Evolutionary conservation across 202 grass and related monocot species (phyloP), one percentile per base, ranked within the genome.

Genomic region (Alloteropsis angusta): DNA sequence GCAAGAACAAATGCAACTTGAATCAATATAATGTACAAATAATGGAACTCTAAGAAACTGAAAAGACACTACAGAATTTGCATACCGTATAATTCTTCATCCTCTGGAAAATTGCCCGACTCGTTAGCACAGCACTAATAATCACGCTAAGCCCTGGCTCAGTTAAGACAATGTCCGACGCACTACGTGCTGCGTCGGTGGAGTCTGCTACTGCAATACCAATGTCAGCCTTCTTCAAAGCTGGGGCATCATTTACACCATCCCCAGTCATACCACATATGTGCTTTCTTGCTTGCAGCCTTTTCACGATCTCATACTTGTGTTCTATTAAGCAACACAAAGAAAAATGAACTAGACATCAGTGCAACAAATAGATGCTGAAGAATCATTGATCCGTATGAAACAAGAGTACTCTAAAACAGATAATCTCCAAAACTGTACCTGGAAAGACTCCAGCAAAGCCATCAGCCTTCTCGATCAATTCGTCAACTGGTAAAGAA

Each of bases 231-330:
- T 97, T 97, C 72, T 97, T 97, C 41, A 97, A 83, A 59, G 93
- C 93, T 25, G 93, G 93, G 47, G 93, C 93, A 78, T 97, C 93
- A 77, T 97, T 97, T 15, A 97, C 93, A 74, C 93, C 93, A 85
- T 97, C 93, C 59, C 93, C 90, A 74, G 93, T 97, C 93, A 97
- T 97, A n/a, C 93, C 93, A 71, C 93, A 97, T 13, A 93, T 93
- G 65, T 97, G 93, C 52, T 97, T 97, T 83, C 88, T 85, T 72
- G 90, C 90, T 90, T 97, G 93, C 85, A 97, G 79, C 48, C 93
- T 85, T 75, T 89, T 97, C 46, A 97, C 93, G 23, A 97, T 97
- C 81, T 97, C 93, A 75, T 97, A 97, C 83, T 97, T 97, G 81
- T 97, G 93, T 57, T 97, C 93, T 97, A 82, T 64, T 36, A 85